Evolutionary conservation across 305 asterid genomes (phyloP), one percentile per base, ranked within the genome.

Genomic region (Petunia hybrid): DNA sequence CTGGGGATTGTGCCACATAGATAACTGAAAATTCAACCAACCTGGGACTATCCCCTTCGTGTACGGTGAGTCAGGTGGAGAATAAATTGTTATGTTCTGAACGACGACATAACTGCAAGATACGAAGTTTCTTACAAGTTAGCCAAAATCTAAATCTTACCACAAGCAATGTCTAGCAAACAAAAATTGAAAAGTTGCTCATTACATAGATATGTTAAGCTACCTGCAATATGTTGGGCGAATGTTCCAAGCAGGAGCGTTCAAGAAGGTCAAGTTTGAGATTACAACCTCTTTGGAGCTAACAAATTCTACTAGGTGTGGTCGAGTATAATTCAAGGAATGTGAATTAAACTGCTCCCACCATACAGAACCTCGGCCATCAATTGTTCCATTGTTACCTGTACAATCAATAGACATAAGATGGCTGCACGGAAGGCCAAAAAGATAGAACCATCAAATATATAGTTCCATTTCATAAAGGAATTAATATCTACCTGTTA

Each of bases 31-130:
- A 45, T 66, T 80, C 61, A 57, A 83, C 89, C 12, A 4, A 93
- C 98, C 98, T 87, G 98, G 98, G 68, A 93, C 97, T 12, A 93
- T 73, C 56, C 98, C 98, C 43, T 89, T 84, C 14, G 97, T 93
- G 85, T 69, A 16, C 9, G 97, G 98, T 82, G 98, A 93, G 59
- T 88, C 85, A 3, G 95, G 87, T 1, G 97, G 98, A 68, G 97
- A 82, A 79, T 87, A 84, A 78, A 85, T 82, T 2, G 95, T 89
- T 71, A 93, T 91, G 84, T 93, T 93, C 89, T 93, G 97, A 78
- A 93, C 94, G 59, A 93, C 91, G 62, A 93, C 87, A 80, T 91
- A 86, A 82, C 97, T 93, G 93, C 91, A 88, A 10, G 81, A 77
- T 48, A 56, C 13, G 43, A 73, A 78, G 8, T 16, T 60, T 22